Conservation (phyloP, 495 filamentous ascomycete species). For the Bacidia gigantensis region DNA sequence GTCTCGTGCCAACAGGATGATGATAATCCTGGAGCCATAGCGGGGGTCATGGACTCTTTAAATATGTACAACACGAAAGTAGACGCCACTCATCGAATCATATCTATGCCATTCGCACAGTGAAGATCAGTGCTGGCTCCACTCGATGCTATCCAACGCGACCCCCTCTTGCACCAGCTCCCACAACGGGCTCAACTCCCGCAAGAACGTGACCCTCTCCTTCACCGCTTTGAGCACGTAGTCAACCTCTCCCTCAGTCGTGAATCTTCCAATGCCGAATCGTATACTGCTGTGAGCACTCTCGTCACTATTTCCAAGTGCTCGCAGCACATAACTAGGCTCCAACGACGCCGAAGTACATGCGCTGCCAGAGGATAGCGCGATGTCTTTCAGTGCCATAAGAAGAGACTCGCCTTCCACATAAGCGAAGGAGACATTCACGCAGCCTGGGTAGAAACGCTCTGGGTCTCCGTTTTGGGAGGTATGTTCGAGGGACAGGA, state of each 20-base stretch:
- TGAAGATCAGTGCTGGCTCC: conserved; percentile 90
- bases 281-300: conserved; percentile 94
- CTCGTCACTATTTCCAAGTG: conserved; percentile 89
- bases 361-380: conserved; percentile 88
- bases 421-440: conserved; percentile 97
- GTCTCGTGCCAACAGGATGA: no score
- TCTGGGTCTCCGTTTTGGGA: conserved; percentile 74
- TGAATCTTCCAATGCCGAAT: conserved; percentile 95
- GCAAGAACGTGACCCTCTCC: conserved; percentile 78
- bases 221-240: conserved; percentile 92
- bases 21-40: no score
- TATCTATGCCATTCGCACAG: not conserved
- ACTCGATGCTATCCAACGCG: conserved; percentile 91
- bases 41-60: no score
- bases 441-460: conserved; percentile 86
- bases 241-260: conserved; percentile 88
- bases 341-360: conserved; percentile 95
- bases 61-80: no score
- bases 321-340: conserved; percentile 88
- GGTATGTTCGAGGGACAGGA: conserved; percentile 84
- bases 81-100: not conserved
- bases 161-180: conserved; percentile 96
- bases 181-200: conserved; percentile 94
- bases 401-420: conserved; percentile 94
- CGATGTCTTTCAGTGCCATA: conserved; percentile 98